Evolutionary conservation across 2,329 filamentous ascomycete species (phyloP).

Genomic region (Fusarium coffeatum): DNA sequence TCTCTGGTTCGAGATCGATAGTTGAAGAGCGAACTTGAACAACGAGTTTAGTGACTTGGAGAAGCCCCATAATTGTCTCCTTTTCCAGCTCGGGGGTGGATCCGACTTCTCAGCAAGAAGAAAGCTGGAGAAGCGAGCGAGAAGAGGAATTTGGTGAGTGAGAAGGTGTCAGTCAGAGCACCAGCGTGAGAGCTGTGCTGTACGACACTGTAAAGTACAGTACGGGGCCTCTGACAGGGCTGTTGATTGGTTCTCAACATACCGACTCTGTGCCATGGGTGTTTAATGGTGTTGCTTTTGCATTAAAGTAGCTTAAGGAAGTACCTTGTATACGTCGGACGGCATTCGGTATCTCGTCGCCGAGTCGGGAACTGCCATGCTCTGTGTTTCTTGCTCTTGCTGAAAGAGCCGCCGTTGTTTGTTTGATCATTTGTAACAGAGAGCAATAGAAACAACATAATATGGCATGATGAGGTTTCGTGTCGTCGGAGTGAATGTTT

Average conservation of each 20-base stretch:
- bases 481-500: neutral
- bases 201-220: neutral
- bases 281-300: slow-evolving; percentile 31
- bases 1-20: slow-evolving; percentile 12
- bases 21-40: neutral
- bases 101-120: slow-evolving; percentile 14
- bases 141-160: slow-evolving; percentile 6
- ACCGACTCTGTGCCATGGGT: slow-evolving; percentile 18
- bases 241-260: slow-evolving; percentile 40
- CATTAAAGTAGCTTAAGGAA: slow-evolving; percentile 6
- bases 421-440: slow-evolving; percentile 1
- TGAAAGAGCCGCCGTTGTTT: slow-evolving; percentile 11
- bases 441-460: neutral
- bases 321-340: slow-evolving; percentile 12
- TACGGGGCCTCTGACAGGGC: neutral
- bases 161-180: neutral
- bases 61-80: slow-evolving; percentile 18
- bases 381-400: slow-evolving; percentile 7
- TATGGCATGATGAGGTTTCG: slow-evolving; percentile 14
- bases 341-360: slow-evolving; percentile 39
- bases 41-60: slow-evolving; percentile 9
- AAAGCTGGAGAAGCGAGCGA: slow-evolving; percentile 19
- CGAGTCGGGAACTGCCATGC: slow-evolving; percentile 25
- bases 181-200: slow-evolving; percentile 20
- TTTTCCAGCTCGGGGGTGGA: slow-evolving; percentile 26